These are phyloP conservation scores for Epicoccum sorghinum DNA, from an alignment of 2,329 filamentous ascomycete species.

Conservation along the genomic window DNA sequence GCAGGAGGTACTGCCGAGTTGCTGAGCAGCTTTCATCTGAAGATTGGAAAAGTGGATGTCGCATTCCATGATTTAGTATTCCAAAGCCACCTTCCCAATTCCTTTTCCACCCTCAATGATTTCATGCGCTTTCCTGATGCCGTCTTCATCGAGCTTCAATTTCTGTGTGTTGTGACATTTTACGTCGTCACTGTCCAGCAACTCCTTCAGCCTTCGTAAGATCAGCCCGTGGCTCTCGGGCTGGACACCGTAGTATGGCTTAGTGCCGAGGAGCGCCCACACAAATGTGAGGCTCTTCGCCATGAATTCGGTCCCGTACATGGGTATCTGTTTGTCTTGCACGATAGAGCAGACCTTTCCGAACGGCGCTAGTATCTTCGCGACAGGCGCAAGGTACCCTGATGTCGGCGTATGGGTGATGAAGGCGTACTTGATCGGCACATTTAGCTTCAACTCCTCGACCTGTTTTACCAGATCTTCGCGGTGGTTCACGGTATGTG, in stretches of 20 bases:
- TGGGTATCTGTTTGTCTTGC: conserved; percentile 49
- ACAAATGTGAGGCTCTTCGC: conserved; percentile 52
- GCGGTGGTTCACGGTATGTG: conserved; percentile 52
- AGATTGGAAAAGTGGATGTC: too few species aligned
- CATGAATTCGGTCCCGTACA: conserved; percentile 57
- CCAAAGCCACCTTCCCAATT: conserved; percentile 46
- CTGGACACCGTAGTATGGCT: conserved; percentile 49
- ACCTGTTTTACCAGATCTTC: conserved; percentile 50
- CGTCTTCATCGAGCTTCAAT: conserved; percentile 45
- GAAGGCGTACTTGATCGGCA: conserved; percentile 52
- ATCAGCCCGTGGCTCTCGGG: conserved; percentile 48
- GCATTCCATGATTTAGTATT: not conserved
- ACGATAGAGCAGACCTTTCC: conserved; percentile 56
- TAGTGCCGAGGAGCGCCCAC: conserved; percentile 48
- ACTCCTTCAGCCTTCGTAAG: conserved; percentile 43
- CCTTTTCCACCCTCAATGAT: conserved; percentile 47
- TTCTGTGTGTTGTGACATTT: conserved; percentile 49
- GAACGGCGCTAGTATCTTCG: conserved; percentile 51
- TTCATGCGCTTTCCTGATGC: conserved; percentile 50
- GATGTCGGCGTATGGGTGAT: conserved; percentile 50
- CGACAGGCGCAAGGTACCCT: conserved; percentile 49
- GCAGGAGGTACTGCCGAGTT: too few species aligned
- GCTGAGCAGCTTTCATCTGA: too few species aligned
- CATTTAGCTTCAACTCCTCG: conserved; percentile 41
- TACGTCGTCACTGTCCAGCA: conserved; percentile 47